Conservation (phyloP, 2,329 filamentous ascomycete genomes). For the Phoma sp. region DNA sequence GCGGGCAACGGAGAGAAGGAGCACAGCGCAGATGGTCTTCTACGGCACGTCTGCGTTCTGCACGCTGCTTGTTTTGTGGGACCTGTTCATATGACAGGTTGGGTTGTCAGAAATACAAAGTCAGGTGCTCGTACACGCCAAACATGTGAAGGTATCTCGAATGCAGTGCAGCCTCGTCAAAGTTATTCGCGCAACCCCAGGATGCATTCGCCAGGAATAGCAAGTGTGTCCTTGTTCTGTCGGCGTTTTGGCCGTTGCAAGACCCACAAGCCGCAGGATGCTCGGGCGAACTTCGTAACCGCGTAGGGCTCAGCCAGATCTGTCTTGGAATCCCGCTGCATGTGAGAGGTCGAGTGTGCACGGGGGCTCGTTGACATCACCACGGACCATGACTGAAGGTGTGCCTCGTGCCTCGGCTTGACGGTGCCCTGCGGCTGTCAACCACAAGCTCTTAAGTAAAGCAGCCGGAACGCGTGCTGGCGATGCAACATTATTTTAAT, state of each 20-base stretch:
- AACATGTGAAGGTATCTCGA: slow-evolving; percentile 20
- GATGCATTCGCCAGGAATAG: slow-evolving; percentile 28
- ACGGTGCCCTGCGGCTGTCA: slow-evolving; percentile 18
- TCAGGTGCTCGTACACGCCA: slow-evolving; percentile 14
- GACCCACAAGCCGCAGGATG: slow-evolving; percentile 26
- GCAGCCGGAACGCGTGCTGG: slow-evolving; percentile 19
- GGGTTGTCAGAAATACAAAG: background rate
- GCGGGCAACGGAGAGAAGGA: slow-evolving; percentile 69
- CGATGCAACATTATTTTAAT: slow-evolving; percentile 3
- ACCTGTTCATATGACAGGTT: slow-evolving; percentile 54
- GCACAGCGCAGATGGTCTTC: slow-evolving; percentile 59
- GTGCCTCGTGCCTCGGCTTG: slow-evolving; percentile 36
- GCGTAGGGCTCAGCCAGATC: slow-evolving; percentile 8
- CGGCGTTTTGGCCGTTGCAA: slow-evolving; percentile 19
- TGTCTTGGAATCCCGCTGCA: slow-evolving; percentile 20
- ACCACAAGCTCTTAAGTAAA: slow-evolving; percentile 23
- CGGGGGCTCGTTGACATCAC: slow-evolving; percentile 30
- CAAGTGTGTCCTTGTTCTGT: slow-evolving; percentile 25
- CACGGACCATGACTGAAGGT: slow-evolving; percentile 12
- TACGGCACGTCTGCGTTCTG: slow-evolving; percentile 57
- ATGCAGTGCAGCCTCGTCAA: slow-evolving; percentile 8
- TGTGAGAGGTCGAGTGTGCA: slow-evolving; percentile 29
- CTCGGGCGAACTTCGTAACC: slow-evolving; percentile 7
- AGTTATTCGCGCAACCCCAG: slow-evolving; percentile 18
- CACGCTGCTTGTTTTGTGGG: slow-evolving; percentile 57